Evolutionary conservation across 352 stramenopile genomes (phyloP).

Genomic region (Pythium phragmiticola): DNA sequence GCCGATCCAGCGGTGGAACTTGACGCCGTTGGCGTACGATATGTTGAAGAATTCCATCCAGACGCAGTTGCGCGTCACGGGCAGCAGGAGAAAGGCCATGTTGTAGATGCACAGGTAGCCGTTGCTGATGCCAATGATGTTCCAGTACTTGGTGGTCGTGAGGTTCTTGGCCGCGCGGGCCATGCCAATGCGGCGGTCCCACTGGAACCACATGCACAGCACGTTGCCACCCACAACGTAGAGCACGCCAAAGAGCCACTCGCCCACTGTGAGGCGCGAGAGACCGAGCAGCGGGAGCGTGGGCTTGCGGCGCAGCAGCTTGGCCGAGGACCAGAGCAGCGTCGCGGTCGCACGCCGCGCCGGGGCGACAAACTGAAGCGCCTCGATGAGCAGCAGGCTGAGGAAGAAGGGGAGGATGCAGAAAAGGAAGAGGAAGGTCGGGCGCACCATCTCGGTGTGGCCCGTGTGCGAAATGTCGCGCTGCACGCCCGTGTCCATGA

Average conservation of each 20-base stretch:
- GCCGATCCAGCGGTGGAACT: slow-evolving; percentile 42
- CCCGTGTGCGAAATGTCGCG: slow-evolving; percentile 6
- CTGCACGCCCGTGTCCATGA: slow-evolving; percentile 47
- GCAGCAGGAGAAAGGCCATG: slow-evolving; percentile 36
- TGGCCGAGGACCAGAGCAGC: slow-evolving; percentile 38
- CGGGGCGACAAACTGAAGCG: slow-evolving; percentile 42
- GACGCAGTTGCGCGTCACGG: slow-evolving; percentile 30
- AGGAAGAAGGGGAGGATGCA: slow-evolving; percentile 60
- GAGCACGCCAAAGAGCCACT: slow-evolving; percentile 43
- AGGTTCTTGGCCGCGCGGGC: slow-evolving; percentile 17
- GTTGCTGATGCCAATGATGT: slow-evolving; percentile 45
- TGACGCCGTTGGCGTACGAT: slow-evolving; percentile 41
- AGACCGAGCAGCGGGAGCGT: slow-evolving; percentile 39
- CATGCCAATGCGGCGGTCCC: slow-evolving; percentile 33
- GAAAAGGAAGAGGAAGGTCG: slow-evolving; percentile 69
- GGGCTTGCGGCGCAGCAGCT: slow-evolving; percentile 53
- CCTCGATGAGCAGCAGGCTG: slow-evolving; percentile 52
- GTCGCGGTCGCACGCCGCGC: slow-evolving; percentile 37
- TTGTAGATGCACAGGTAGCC: slow-evolving; percentile 68
- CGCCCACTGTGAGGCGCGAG: slow-evolving; percentile 46
- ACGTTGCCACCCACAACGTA: slow-evolving; percentile 55
- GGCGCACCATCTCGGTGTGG: slow-evolving; percentile 65
- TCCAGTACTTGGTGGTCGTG: slow-evolving; percentile 38
- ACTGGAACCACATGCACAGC: slow-evolving; percentile 61
- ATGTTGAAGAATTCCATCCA: slow-evolving; percentile 24